phyloP scores from a whole-genome alignment of 345 rosid genomes.

The Eucalyptus sp. region DNA sequence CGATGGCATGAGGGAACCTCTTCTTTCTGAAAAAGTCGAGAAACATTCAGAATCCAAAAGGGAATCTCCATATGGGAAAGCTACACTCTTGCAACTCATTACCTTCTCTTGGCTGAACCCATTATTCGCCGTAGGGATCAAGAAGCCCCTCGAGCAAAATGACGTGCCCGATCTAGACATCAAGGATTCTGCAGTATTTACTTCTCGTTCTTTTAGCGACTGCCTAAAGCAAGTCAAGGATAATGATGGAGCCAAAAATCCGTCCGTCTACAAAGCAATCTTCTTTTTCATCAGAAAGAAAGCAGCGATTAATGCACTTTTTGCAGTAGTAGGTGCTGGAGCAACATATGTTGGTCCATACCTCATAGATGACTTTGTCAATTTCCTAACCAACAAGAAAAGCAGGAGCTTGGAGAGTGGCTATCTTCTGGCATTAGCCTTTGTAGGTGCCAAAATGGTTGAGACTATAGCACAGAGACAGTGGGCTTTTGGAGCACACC shows the following conservation, averaged over 20 bases:
- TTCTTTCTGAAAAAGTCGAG: too few species aligned
- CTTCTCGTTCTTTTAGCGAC: conserved; percentile 42
- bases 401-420: conserved; percentile 36
- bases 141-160: too few species aligned
- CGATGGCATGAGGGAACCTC: conserved; percentile 39
- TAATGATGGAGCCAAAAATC: conserved; percentile 26
- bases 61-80: too few species aligned
- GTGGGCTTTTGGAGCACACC: conserved; percentile 89
- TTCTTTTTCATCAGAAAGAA: conserved; percentile 47
- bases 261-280: conserved; percentile 64
- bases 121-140: too few species aligned
- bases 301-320: conserved; percentile 61
- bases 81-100: too few species aligned
- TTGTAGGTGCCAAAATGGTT: conserved; percentile 60
- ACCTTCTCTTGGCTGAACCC: too few species aligned
- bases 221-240: conserved; percentile 39
- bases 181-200: too few species aligned
- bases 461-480: conserved; percentile 79
- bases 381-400: conserved; percentile 37
- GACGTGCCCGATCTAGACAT: too few species aligned
- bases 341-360: conserved; percentile 83
- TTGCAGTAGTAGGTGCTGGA: conserved; percentile 57
- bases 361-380: conserved; percentile 65
- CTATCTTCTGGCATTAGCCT: conserved; percentile 63
- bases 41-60: too few species aligned